Percentiles rank a stretch among this genome's conserved stretches.
Conservation (phyloP, 495 filamentous ascomycete genomes). For the Talaromyces nanjingensis region DNA sequence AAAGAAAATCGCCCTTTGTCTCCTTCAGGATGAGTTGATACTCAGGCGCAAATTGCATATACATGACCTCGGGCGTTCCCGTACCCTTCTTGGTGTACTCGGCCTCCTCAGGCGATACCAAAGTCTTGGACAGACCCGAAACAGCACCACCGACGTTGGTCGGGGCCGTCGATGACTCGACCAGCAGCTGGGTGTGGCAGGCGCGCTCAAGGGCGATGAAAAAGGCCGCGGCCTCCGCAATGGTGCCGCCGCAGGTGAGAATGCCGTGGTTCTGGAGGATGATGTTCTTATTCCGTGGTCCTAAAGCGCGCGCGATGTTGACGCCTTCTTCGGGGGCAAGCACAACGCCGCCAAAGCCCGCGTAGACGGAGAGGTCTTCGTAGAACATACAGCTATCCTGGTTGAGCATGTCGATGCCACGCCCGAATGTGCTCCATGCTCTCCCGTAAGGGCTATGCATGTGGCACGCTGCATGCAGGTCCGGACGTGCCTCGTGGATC, state of each 20-base stretch:
- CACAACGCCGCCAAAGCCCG: slow-evolving; percentile 39
- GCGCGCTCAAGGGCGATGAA: slow-evolving; percentile 53
- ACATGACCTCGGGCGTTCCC: slow-evolving; percentile 15
- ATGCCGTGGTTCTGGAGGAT: slow-evolving; percentile 57
- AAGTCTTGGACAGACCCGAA: slow-evolving; percentile 41
- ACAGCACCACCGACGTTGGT: background rate
- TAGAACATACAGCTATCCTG: slow-evolving; percentile 47
- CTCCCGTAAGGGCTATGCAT: slow-evolving; percentile 25
- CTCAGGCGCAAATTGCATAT: slow-evolving; percentile 16
- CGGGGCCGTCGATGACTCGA: slow-evolving; percentile 39
- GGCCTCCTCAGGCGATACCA: slow-evolving; percentile 45
- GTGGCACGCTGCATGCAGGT: slow-evolving; percentile 31
- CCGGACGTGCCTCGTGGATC: slow-evolving; percentile 28
- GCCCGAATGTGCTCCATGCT: slow-evolving; percentile 26
- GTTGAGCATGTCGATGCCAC: slow-evolving; percentile 29
- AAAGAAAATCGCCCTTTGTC: slow-evolving; percentile 14
- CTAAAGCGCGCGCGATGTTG: slow-evolving; percentile 45
- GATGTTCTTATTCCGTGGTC: slow-evolving; percentile 40
- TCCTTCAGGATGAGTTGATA: slow-evolving; percentile 13
- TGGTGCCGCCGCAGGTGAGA: slow-evolving; percentile 44
- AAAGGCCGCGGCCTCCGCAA: slow-evolving; percentile 54
- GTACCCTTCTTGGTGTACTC: slow-evolving; percentile 26
- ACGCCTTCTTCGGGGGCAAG: slow-evolving; percentile 47
- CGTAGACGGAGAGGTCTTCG: slow-evolving; percentile 34
- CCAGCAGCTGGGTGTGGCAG: slow-evolving; percentile 53